Conservation (phyloP, 176 grass and related monocot genomes). For the Phoenix roebelenii region DNA sequence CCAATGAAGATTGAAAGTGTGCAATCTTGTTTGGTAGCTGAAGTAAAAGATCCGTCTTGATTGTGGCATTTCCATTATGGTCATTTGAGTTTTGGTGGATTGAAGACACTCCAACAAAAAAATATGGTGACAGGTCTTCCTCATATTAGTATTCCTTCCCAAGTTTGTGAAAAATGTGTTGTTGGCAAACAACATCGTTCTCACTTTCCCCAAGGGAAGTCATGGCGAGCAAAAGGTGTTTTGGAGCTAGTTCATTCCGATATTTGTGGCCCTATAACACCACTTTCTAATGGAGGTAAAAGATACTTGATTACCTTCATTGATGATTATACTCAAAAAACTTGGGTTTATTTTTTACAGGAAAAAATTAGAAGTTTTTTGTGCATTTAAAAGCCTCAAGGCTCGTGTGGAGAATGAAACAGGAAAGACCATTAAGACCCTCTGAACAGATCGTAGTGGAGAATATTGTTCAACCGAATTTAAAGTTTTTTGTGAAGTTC, state of each 20-base stretch:
- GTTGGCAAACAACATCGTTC: background rate
- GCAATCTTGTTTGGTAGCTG: background rate
- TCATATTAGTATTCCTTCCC: background rate
- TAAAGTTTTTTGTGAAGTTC: too few species aligned
- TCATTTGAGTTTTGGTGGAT: background rate
- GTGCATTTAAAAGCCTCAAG: too few species aligned
- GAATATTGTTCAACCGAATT: too few species aligned
- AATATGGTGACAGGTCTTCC: background rate
- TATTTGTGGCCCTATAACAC: too few species aligned
- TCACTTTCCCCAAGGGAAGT: too few species aligned
- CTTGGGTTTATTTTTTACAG: background rate
- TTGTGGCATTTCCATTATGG: constrained; percentile 6
- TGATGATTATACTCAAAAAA: background rate
- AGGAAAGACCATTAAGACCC: too few species aligned
- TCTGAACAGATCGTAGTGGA: too few species aligned
- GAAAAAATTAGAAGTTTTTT: background rate
- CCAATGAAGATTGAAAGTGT: background rate
- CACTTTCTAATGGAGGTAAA: background rate
- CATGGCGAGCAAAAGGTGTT: too few species aligned
- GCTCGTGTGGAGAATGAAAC: too few species aligned
- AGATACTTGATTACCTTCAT: background rate
- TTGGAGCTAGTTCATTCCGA: background rate
- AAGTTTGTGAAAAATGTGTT: constrained; percentile 5
- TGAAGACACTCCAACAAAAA: background rate
- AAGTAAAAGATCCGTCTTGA: background rate